Evolutionary conservation across 768 basidiomycete genomes (phyloP), one percentile per base, ranked within the genome.

Genomic region (Boletus sp.): DNA sequence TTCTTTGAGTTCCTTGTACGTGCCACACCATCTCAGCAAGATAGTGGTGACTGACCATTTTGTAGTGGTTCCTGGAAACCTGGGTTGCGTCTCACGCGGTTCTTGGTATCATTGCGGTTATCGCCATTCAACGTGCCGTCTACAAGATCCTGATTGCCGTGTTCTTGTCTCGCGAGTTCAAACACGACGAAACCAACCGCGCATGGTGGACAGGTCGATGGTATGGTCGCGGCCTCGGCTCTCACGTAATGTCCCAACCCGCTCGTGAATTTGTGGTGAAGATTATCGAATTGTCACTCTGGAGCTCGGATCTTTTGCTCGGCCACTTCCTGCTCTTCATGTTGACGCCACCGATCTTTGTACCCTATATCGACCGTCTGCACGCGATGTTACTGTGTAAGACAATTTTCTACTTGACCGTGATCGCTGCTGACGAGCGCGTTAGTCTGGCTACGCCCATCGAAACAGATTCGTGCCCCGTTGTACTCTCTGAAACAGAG

Each of bases 161-260:
- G 56, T 93, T 95, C 83, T 77, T 98, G 35, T 89, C 94, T 38
- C 88, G 97, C 58, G 97, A 99, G 73, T 97, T 97, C 82, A 99
- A 99, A 76, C 94, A 98, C 69, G 97, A 99, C 69, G 95, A 98
- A 74, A 95, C 93, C 34, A 98, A 98, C 75, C 81, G 93, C 27
- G 95, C 95, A 7, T 99, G 96, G 96, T 99, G 97, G 97, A 96
- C 95, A 32, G 95, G 94, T 44, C 79, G 86, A 67, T 98, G 97
- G 97, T 96, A 94, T 70, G 95, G 95, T 40, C 87, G 94, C 47
- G 93, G 93, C 5, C 81, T 99, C 25, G 95, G 96, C 40, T 66
- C 83, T 5, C 87, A 93, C 69, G 93, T 88, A 40, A 90, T 96
- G 84, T 94, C 93, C n/a, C 97, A 98, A 69, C 96, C 96, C 48